Evolutionary conservation across 2,329 filamentous ascomycete species (phyloP), one percentile per base, ranked within the genome.

Genomic region (Paramyrothecium roridum): DNA sequence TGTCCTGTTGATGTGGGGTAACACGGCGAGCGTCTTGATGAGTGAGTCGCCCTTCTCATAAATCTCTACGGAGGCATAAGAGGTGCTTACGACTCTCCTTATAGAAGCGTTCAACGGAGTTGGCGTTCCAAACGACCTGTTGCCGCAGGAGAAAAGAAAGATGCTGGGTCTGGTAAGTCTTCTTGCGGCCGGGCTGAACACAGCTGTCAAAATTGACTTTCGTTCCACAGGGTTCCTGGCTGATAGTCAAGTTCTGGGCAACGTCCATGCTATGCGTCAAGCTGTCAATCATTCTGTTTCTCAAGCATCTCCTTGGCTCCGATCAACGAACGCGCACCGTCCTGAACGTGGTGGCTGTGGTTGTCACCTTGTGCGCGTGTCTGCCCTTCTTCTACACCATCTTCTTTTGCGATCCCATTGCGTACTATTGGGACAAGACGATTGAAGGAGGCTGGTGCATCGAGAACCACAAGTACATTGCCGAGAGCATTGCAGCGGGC

Each of bases 221-320:
- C 40, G 45, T 12, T 33, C n/a, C n/a, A 37, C 37, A 56, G 55
- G 57, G 53, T 49, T 57, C 57, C 3, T 59, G 57, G 57, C 55
- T 59, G 13, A 51, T 55, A n/a, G 53, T 48, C 20, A 59, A 59
- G 26, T 57, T 59, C n/a, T 57, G 53, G 46, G 52, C 52, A 3
- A 26, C 50, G 10, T 57, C 55, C 12, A 57, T 57, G 53, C 33
- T 54, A 8, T 54, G 52, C 51, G 54, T 45, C 53, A 53, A 55
- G 30, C 52, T 59, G 12, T 52, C 55, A 45, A 59, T 59, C 33
- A 59, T 59, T 17, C 26, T 59, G 19, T 57, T 59, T 26, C 48
- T 59, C 19, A 53, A 55, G 17, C 54, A 52, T 45, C 53, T 59
- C 1, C 30, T 59, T 22, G 57, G 50, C 48, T 23, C 51, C 10